Conservation (phyloP, 2,329 filamentous ascomycete species). For the Alternaria sp. region DNA sequence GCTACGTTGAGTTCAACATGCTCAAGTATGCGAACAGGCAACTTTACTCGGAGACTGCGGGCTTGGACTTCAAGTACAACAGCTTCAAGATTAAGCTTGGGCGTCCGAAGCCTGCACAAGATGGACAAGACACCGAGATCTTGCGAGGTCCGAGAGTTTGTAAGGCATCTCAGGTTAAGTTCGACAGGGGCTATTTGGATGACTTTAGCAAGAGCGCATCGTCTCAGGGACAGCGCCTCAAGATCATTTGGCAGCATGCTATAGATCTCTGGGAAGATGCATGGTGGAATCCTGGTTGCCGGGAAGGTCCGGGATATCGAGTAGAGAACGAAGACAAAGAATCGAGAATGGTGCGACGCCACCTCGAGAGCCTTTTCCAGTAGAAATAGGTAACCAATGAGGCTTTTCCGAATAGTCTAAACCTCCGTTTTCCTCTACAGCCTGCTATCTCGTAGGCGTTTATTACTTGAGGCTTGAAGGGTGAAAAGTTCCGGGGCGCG, state of each 20-base stretch:
- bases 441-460: too few species aligned
- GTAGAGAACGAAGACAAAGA: neutral
- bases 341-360: neutral
- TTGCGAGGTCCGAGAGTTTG: neutral
- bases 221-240: neutral
- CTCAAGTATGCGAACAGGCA: neutral
- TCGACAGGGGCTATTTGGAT: neutral
- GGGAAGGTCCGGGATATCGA: neutral
- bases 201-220: neutral
- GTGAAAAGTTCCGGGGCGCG: too few species aligned
- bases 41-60: neutral
- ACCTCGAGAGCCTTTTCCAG: neutral
- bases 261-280: neutral
- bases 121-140: neutral
- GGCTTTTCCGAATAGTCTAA: neutral
- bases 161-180: neutral
- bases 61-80: neutral
- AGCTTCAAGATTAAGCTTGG: neutral
- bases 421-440: too few species aligned
- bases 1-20: neutral
- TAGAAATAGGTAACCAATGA: neutral
- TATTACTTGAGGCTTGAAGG: too few species aligned
- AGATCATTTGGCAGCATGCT: neutral
- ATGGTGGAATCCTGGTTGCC: neutral
- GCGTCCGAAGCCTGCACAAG: neutral